Base-by-base conservation (phyloP, 441 rosid species). In the Jatropha podagrica region DNA sequence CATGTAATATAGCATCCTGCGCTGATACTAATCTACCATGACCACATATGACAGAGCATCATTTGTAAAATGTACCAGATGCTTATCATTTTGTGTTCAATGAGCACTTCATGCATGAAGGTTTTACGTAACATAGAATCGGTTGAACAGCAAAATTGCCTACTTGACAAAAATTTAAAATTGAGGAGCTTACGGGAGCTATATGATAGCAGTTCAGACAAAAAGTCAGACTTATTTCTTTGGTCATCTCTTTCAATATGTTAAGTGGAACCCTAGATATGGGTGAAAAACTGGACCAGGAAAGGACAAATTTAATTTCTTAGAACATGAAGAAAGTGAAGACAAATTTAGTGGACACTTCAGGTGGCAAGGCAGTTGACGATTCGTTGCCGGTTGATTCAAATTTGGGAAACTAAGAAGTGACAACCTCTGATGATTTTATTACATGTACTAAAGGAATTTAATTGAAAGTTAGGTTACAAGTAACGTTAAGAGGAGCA, bases 221-320 rank as follows among this genome's bases (percentile, higher is more conserved):
- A 60, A 59, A 10, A 27, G 65, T 60, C 65, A 60, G 41, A 60
- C 41, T 41, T 27, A 60, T 32, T 58, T 58, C 62, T 58, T 60
- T 13, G 18, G 41, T 10, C 17, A 32, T 26, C n/a, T 27, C 65
- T 60, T 27, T 26, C 40, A 60, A 60, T 60, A 26, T 27, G 41
- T 4, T 26, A 67, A 13, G 40, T 18, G 46, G 17, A 67, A 67
- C 38, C 40, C 70, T 13, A 15, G 32, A 44, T 67, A 67, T 6
- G 38, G 14, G 11, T 11, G 52, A 20, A 10, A 65, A 67, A 37
- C 20, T 63, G 20, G 46, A 37, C 44, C 18, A 15, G 67, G 2
- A 26, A 32, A 12, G 4, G 1, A 15, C 7, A 64, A 23, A 11
- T 67, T 13, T 4, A 44, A 48, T 67, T 67, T 48, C 71, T 23